Evolutionary conservation across 768 basidiomycete genomes (phyloP).

Genomic region (Rhizopogon salebrosus): DNA sequence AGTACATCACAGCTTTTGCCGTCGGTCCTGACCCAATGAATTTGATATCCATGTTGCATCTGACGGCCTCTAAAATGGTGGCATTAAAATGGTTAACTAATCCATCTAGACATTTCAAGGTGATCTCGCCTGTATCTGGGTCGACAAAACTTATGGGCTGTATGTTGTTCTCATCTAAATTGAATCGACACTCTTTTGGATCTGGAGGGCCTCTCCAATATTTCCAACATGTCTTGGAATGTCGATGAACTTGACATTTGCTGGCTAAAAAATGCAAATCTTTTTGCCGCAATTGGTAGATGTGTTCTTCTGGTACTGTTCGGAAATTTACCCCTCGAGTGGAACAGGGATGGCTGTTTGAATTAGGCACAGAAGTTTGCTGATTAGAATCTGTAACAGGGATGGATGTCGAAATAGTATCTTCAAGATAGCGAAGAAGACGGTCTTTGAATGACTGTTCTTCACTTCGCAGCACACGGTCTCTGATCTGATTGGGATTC

Average conservation of each 20-base stretch:
- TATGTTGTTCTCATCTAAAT: constrained; percentile 18
- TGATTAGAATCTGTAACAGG: too few relatives aligned
- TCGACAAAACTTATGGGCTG: constrained; percentile 11
- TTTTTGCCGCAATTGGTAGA: constrained; percentile 1
- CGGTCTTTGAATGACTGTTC: constrained; percentile 14
- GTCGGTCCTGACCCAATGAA: constrained; percentile 35
- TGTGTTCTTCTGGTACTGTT: not conserved
- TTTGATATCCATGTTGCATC: constrained; percentile 46
- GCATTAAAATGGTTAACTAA: constrained; percentile 40
- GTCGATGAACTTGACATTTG: constrained; percentile 28
- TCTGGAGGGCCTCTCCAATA: constrained; percentile 23
- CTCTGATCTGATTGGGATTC: constrained; percentile 25
- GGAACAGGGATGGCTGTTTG: constrained; percentile 20
- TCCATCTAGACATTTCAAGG: constrained; percentile 30
- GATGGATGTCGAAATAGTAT: constrained; percentile 25
- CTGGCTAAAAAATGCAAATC: constrained; percentile 21
- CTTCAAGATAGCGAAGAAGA: constrained; percentile 18
- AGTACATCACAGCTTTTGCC: constrained; percentile 39
- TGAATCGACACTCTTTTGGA: constrained; percentile 25
- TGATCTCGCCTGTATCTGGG: constrained; percentile 14
- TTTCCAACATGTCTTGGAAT: constrained; percentile 34
- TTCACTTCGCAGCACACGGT: not conserved
- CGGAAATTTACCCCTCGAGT: constrained; percentile 4
- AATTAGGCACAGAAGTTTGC: too few relatives aligned
- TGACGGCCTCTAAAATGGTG: constrained; percentile 29